Base-by-base conservation (phyloP, 139 green algal genomes). In the Chlamydomonas sp. region DNA sequence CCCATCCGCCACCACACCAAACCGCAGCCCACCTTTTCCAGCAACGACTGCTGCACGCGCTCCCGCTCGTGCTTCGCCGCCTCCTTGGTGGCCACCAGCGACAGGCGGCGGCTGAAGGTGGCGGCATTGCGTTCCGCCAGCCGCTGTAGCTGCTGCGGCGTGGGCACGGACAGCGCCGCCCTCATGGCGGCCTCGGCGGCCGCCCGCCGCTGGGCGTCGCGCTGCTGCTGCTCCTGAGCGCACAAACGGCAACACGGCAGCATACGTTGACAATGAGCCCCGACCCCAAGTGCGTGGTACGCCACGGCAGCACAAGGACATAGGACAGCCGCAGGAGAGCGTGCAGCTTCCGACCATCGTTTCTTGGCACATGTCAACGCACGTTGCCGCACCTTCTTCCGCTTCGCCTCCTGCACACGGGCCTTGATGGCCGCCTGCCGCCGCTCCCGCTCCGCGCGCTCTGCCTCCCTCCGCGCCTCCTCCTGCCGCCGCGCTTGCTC, bases 11-110 rank as follows among this genome's bases (percentile, higher is more conserved):
- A 8, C n/a, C 64, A 20, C 62, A 1, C 15, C 31, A 15, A 9
- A 9, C 18, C 60, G 15, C 17, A 1, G 4, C 86, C 2, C 59
- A 90, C 87, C 87, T 90, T 90, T 31, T 90, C 80, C 73, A 90
- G 80, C 62, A 90, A 66, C 66, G 72, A 67, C 79, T 77, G 63
- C 80, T 90, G 87, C 59, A 77, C 73, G 17, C 71, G 72, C 80
- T 83, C 74, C 57, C 87, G 80, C 66, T 79, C n/a, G 2, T 64
- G 2, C 7, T 63, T 57, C 59, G 49, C 57, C 15, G 64, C 87
- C 74, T 90, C 87, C 31, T 69, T 49, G 2, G 2, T 66, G 5
- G 80, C 87, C 59, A 87, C 60, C 80, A 87, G 80, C 66, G 72
- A 69, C 59, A 73, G 79, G 3, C 80, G 87, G 20, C 87, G 87